Evolutionary conservation across 1,139 yeast species (phyloP).

Genomic region (Saccharomyces hybrid): DNA sequence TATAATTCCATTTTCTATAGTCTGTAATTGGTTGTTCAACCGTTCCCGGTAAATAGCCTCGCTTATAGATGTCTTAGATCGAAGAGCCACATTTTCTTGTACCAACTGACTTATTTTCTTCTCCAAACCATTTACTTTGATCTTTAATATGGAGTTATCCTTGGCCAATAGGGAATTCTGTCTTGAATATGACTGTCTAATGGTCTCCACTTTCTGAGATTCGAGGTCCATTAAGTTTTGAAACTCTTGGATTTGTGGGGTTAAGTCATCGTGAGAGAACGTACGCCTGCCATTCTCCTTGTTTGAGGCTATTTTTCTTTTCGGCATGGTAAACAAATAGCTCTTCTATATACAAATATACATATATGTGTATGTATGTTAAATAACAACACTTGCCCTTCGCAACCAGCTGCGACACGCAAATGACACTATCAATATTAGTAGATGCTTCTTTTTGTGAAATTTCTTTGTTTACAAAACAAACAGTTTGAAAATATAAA

Average conservation of each 20-base stretch:
- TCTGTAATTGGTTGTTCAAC: slow-evolving; percentile 32
- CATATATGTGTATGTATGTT: not conserved
- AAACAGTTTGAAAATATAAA: not conserved
- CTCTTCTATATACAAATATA: not conserved
- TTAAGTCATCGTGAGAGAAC: not conserved
- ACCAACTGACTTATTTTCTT: slow-evolving; percentile 39
- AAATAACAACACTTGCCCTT: not conserved
- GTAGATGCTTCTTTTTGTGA: not conserved
- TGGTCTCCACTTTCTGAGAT: slow-evolving; percentile 13
- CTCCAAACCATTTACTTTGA: slow-evolving; percentile 47
- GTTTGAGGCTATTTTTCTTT: not conserved
- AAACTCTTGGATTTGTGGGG: slow-evolving; percentile 22
- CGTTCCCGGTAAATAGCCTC: slow-evolving; percentile 31
- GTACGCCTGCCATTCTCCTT: not conserved
- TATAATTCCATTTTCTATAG: slow-evolving; percentile 39
- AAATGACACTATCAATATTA: not conserved
- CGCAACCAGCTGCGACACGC: not conserved
- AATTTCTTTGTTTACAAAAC: slow-evolving; percentile 1
- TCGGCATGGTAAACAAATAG: not conserved
- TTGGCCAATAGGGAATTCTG: slow-evolving; percentile 50
- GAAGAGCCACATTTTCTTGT: slow-evolving; percentile 39
- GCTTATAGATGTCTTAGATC: slow-evolving; percentile 32
- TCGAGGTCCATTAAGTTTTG: slow-evolving; percentile 21
- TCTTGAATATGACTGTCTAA: slow-evolving; percentile 15
- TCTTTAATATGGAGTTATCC: slow-evolving; percentile 45